These are phyloP conservation scores for Diaporthe vaccinii DNA, from an alignment of 2,329 filamentous ascomycete genomes.

Conservation along the genomic window DNA sequence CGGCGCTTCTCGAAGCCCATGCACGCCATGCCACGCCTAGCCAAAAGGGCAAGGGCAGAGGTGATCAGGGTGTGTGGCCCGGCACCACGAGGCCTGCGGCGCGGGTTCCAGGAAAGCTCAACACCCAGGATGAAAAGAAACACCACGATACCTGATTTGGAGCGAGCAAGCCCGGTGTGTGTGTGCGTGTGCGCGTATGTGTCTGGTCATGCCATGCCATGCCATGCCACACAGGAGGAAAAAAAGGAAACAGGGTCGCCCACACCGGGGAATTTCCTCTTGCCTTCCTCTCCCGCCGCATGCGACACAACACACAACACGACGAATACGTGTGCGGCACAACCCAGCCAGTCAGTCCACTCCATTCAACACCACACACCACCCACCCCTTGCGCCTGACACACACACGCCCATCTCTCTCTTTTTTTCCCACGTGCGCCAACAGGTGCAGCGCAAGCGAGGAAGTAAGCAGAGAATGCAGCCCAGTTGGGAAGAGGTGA, in stretches of 20 bases:
- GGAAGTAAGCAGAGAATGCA: conserved; percentile 23
- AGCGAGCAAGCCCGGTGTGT: neutral
- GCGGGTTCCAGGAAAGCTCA: neutral
- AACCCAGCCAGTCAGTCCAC: neutral
- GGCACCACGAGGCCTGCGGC: neutral
- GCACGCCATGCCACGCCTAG: neutral
- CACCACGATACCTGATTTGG: neutral
- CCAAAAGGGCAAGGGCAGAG: neutral
- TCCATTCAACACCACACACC: neutral
- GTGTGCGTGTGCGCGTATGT: neutral
- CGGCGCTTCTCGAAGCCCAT: conserved; percentile 22
- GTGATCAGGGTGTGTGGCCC: neutral
- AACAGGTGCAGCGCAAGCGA: conserved; percentile 9
- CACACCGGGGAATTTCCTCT: neutral
- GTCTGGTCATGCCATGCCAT: neutral
- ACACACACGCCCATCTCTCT: neutral
- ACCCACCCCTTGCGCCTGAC: neutral
- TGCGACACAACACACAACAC: neutral
- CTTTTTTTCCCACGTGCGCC: conserved; percentile 18
- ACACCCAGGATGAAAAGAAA: neutral
- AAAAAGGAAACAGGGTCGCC: neutral
- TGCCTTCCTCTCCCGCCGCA: neutral
- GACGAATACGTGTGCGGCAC: conserved; percentile 3
- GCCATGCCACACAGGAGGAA: neutral
- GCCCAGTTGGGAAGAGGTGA: conserved; percentile 1